Conservation (phyloP, 768 basidiomycete genomes). For the Lactarius indigo region DNA sequence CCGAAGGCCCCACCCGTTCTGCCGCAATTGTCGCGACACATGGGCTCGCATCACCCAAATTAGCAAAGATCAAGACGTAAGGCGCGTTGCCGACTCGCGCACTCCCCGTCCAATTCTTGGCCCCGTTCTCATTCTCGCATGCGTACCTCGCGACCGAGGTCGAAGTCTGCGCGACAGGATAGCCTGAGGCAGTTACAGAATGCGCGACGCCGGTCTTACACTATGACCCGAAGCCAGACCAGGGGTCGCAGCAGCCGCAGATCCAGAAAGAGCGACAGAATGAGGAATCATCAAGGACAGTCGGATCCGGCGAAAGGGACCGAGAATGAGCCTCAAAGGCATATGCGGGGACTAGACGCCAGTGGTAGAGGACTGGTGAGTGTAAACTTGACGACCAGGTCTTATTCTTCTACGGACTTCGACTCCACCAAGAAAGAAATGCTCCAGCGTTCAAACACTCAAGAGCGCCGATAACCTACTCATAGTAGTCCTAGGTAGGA, state of each 20-base stretch:
- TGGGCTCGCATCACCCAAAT: not conserved
- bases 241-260: conserved; percentile 35
- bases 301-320: not conserved
- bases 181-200: conserved; percentile 40
- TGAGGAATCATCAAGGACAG: conserved; percentile 35
- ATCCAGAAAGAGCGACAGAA: conserved; percentile 33
- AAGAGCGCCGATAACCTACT: not conserved
- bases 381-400: not conserved
- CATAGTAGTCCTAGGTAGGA: not conserved
- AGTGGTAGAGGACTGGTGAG: not conserved
- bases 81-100: conserved; percentile 17
- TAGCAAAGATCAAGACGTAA: conserved; percentile 4
- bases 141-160: conserved; percentile 13
- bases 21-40: conserved; percentile 13
- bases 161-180: conserved; percentile 26
- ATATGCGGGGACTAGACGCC: not conserved
- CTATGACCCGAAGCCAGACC: conserved; percentile 32
- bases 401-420: not conserved
- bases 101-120: not conserved
- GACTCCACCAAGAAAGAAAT: not conserved
- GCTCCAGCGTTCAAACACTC: not conserved
- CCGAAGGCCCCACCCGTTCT: conserved; percentile 3
- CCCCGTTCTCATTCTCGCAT: conserved; percentile 2
- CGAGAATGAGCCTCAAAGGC: not conserved
- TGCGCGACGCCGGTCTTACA: conserved; percentile 35